These are phyloP conservation scores for Aotearoamyces nothofagi DNA, from an alignment of 2,329 filamentous ascomycete species.

Conservation along the genomic window DNA sequence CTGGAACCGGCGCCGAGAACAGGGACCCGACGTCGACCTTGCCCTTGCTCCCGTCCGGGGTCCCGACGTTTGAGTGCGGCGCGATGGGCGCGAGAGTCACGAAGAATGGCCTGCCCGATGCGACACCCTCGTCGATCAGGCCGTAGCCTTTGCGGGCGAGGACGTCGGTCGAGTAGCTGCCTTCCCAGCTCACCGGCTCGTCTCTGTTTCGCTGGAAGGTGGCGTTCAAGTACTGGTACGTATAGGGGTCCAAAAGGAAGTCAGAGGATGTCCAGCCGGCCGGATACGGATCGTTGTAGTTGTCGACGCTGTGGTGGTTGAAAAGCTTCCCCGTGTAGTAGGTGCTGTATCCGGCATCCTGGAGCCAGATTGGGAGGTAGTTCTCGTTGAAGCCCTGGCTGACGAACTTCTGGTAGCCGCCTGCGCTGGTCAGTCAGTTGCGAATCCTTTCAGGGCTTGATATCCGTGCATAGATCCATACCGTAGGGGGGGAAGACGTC, in stretches of 20 bases:
- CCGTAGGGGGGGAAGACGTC: conserved; percentile 30
- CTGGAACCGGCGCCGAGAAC: conserved; percentile 37
- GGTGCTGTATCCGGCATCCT: conserved; percentile 51
- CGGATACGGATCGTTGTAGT: conserved; percentile 43
- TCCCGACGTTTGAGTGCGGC: conserved; percentile 40
- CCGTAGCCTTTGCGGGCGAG: conserved; percentile 40
- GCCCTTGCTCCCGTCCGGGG: conserved; percentile 1
- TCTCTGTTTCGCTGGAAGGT: conserved; percentile 46
- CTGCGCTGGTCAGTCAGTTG: conserved; percentile 12
- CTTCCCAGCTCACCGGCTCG: conserved; percentile 36
- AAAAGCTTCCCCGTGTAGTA: conserved; percentile 62
- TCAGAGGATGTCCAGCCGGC: conserved; percentile 43
- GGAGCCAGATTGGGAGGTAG: conserved; percentile 58
- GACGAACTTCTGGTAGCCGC: conserved; percentile 52
- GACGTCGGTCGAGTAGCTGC: conserved; percentile 34
- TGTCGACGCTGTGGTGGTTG: conserved; percentile 44
- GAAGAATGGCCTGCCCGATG: conserved; percentile 45
- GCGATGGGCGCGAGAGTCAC: conserved; percentile 49
- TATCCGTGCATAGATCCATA: too few relatives aligned
- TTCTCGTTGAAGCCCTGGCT: conserved; percentile 48
- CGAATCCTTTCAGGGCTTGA: conserved; percentile 16
- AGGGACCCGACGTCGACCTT: conserved; percentile 1
- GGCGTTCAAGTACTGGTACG: conserved; percentile 52
- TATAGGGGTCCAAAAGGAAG: conserved; percentile 49
- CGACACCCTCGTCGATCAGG: conserved; percentile 44